Evolutionary conservation across 768 basidiomycete genomes (phyloP).

Genomic region (Naganishia vishniacii): DNA sequence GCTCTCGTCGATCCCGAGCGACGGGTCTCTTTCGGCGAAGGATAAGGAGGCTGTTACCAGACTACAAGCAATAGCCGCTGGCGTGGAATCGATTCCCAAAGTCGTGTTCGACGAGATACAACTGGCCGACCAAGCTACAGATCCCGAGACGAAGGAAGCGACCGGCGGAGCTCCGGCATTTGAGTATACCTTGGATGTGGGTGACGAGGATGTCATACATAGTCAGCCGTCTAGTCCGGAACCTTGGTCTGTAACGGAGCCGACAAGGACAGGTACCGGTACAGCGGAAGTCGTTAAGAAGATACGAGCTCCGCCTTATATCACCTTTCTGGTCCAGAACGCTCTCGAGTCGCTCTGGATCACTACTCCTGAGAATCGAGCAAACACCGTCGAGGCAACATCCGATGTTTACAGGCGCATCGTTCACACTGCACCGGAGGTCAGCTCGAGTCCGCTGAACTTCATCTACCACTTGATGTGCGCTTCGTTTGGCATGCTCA

Average conservation of each 20-base stretch:
- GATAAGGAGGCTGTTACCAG: neutral
- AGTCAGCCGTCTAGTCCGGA: constrained; percentile 1
- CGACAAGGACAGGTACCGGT: neutral
- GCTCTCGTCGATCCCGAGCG: neutral
- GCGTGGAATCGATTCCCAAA: neutral
- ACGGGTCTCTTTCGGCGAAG: neutral
- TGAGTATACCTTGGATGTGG: neutral
- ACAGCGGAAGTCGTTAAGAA: neutral
- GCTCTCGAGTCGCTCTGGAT: constrained; percentile 10
- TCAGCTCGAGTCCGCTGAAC: neutral
- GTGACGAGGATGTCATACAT: neutral
- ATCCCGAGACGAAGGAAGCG: neutral
- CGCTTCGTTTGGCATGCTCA: constrained; percentile 10
- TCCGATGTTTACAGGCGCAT: constrained; percentile 1
- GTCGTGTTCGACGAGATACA: neutral
- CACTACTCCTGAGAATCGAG: too few species aligned
- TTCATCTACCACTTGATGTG: constrained; percentile 13
- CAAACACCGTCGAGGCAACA: too few species aligned
- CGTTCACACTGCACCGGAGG: constrained; percentile 12
- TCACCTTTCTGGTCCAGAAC: constrained; percentile 18
- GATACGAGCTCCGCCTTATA: constrained; percentile 15
- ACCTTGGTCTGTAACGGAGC: neutral
- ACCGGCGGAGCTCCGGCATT: too few species aligned
- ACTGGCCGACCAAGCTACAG: neutral
- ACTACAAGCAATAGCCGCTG: neutral